Base-by-base conservation (phyloP, 2,329 filamentous ascomycete species). In the Alternaria consortialis region DNA sequence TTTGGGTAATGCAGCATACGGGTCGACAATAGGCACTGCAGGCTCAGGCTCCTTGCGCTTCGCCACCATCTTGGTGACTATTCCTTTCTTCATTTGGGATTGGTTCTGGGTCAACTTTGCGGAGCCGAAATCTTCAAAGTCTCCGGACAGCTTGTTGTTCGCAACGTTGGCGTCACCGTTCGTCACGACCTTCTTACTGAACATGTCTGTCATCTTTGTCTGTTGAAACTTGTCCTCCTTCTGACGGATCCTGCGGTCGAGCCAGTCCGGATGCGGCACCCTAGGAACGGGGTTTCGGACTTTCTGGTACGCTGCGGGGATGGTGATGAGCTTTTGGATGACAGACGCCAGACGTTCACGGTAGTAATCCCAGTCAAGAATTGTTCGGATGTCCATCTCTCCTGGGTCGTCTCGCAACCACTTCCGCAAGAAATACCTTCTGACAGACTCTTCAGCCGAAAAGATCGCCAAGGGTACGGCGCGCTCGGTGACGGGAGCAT, bases 191-290 rank as follows among this genome's bases (percentile, higher is more conserved):
- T 84, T 88, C 76, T 90, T 91, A 73, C 79, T 84, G 74, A 99
- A 97, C 70, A 97, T 83, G 73, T 98, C 95, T 0, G 94, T 99
- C 84, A 99, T 91, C 81, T 99, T 99, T 82, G 94, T 97, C 81
- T 99, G 95, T 83, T 99, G 97, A 85, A 98, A 90, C 76, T 91
- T 94, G 81, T 99, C 95, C 58, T 99, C 95, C 79, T 97, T 98
- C 78, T 91, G 90, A 68, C 95, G 92, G 79, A 99, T 97, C 54
- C 94, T 87, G 60, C 93, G 88, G 73, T 97, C 93, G 34, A 99
- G 86, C 95, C 95, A 99, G 56, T 99, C 96, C 0, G 95, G 95
- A 80, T 99, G 96, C 7, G 91, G 85, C 12, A 99, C 93, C 66
- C 96, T 86, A 13, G 95, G 96, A 1, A 98, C 94, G 0, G 95